These are phyloP conservation scores for Hygrocybe coccinea DNA, from an alignment of 768 basidiomycete genomes.

Conservation along the genomic window DNA sequence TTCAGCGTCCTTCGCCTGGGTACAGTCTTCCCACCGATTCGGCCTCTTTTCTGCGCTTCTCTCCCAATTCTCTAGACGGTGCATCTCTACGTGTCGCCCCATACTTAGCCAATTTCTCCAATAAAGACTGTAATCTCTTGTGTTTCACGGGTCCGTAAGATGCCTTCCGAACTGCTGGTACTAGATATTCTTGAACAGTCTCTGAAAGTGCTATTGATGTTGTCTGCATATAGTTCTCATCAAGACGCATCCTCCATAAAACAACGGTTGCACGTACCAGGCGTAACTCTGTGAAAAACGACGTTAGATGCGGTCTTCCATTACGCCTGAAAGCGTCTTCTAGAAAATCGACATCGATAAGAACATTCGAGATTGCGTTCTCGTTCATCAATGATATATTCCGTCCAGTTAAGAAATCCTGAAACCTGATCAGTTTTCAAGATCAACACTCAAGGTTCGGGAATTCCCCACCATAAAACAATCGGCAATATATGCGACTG, in stretches of 20 bases:
- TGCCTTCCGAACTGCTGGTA: conserved; percentile 61
- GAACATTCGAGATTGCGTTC: conserved; percentile 79
- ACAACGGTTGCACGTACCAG: conserved; percentile 44
- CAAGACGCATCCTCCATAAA: neutral
- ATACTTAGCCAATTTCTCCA: conserved; percentile 74
- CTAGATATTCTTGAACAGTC: conserved; percentile 73
- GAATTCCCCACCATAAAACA: conserved; percentile 71
- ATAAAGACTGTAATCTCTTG: conserved; percentile 63
- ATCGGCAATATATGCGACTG: conserved; percentile 82
- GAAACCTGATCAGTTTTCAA: conserved; percentile 2
- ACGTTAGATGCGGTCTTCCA: conserved; percentile 62
- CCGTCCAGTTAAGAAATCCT: conserved; percentile 77
- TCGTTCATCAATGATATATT: conserved; percentile 81
- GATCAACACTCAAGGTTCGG: neutral
- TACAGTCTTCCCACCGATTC: conserved; percentile 71
- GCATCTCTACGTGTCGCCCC: conserved; percentile 59
- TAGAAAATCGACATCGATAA: conserved; percentile 82
- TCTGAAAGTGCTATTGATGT: conserved; percentile 68
- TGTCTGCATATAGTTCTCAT: conserved; percentile 41
- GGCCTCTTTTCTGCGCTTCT: conserved; percentile 70
- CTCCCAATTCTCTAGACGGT: conserved; percentile 58
- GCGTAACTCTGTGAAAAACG: conserved; percentile 76
- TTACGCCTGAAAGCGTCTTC: conserved; percentile 80
- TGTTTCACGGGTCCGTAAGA: conserved; percentile 64
- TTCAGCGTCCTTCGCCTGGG: conserved; percentile 60